Evolutionary conservation across 768 basidiomycete species (phyloP).

Genomic region (Tylopilus balloui): DNA sequence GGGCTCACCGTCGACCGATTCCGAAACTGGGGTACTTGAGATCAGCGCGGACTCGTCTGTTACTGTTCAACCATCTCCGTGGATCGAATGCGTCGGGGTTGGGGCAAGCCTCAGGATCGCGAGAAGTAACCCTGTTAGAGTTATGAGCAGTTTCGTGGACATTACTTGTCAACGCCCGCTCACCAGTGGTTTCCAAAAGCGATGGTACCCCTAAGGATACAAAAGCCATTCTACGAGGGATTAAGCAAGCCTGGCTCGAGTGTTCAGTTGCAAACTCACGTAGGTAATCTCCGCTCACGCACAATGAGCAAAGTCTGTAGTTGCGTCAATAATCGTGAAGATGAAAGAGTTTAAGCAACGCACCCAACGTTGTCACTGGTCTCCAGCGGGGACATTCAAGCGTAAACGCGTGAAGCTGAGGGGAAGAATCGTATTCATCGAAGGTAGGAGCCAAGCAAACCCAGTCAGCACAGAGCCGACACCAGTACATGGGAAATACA

Average conservation of each 20-base stretch:
- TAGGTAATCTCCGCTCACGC: constrained; percentile 62
- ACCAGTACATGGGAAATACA: not conserved
- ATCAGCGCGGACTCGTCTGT: constrained; percentile 45
- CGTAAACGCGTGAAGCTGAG: constrained; percentile 38
- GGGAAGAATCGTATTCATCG: constrained; percentile 34
- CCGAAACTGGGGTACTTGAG: constrained; percentile 52
- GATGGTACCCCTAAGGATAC: constrained; percentile 35
- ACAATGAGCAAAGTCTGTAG: constrained; percentile 55
- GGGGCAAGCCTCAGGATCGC: constrained; percentile 54
- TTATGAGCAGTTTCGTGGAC: not conserved
- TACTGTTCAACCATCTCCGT: constrained; percentile 46
- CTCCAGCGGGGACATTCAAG: constrained; percentile 42
- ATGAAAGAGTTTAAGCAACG: not conserved
- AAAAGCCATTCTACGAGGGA: constrained; percentile 28
- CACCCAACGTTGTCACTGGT: constrained; percentile 35
- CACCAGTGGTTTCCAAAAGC: constrained; percentile 38
- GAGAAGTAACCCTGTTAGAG: constrained; percentile 44
- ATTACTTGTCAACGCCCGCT: not conserved
- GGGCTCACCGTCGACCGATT: constrained; percentile 42
- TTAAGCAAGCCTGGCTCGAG: not conserved
- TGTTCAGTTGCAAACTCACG: constrained; percentile 32
- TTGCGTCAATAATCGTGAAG: not conserved
- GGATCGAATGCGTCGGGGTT: constrained; percentile 58
- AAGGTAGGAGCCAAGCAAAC: constrained; percentile 35
- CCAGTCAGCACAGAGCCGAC: not conserved